phyloP scores from a whole-genome alignment of 2,329 filamentous ascomycete genomes.

The Exutisphaerella laricina region DNA sequence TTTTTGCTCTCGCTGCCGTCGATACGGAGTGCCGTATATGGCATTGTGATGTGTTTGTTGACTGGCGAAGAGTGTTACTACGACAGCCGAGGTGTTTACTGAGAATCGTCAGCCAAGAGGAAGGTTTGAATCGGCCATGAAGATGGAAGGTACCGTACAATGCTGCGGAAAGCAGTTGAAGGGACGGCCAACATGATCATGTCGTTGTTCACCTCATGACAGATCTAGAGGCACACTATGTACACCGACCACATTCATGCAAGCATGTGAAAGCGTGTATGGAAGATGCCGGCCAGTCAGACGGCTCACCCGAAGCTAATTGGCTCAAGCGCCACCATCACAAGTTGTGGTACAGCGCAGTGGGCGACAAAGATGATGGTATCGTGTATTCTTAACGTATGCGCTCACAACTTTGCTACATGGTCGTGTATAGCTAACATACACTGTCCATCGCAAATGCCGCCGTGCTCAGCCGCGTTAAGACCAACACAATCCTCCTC shows the following conservation, averaged over 20 bases:
- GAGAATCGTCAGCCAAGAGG: slow-evolving; percentile 1
- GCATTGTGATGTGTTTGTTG: neutral
- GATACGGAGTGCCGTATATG: neutral
- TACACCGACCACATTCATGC: neutral
- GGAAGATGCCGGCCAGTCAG: neutral
- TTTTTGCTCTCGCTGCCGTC: neutral
- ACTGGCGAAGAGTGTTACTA: neutral
- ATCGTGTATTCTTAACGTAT: neutral
- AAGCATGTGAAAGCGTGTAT: slow-evolving; percentile 3
- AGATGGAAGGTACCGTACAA: neutral
- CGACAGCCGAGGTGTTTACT: slow-evolving; percentile 7
- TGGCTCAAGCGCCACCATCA: too few relatives aligned
- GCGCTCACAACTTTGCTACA: neutral
- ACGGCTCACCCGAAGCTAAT: neutral
- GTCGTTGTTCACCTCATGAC: neutral
- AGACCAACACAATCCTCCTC: too few relatives aligned
- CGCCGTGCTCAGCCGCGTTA: neutral
- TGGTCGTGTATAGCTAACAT: neutral
- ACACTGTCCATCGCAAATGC: neutral
- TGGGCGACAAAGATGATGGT: neutral
- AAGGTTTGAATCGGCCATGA: neutral
- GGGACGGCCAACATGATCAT: neutral
- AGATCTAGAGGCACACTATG: neutral
- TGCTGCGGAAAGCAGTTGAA: neutral
- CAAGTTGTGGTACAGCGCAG: neutral